A percentile compares a stretch with the other conserved stretches of the same genome.
Evolutionary conservation across 805 yeast species (phyloP).

Genomic region (Wickerhamiella lipophila): DNA sequence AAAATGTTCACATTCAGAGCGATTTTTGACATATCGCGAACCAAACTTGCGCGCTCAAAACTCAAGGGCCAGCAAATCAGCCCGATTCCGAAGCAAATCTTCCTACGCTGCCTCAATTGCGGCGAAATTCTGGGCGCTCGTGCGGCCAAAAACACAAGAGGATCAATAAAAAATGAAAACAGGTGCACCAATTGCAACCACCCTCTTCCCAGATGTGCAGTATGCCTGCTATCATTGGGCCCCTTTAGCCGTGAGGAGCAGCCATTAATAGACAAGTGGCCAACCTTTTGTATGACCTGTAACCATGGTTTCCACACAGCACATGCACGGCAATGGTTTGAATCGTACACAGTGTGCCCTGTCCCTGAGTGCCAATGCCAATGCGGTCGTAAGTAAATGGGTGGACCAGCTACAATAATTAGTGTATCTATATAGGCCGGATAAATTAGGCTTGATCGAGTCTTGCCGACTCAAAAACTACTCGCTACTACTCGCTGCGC

Average conservation of each 20-base stretch:
- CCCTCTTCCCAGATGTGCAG: constrained; percentile 80
- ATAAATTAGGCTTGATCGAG: too few species aligned
- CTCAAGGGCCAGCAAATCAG: constrained; percentile 37
- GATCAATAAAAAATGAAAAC: constrained; percentile 4
- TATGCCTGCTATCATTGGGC: constrained; percentile 73
- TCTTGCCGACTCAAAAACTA: too few species aligned
- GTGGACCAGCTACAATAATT: too few species aligned
- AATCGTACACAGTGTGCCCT: constrained; percentile 76
- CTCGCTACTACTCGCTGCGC: constrained; percentile 2
- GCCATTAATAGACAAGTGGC: constrained; percentile 46
- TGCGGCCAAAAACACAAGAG: neutral
- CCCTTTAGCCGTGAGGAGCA: constrained; percentile 20
- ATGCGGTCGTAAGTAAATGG: constrained; percentile 35
- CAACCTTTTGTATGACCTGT: constrained; percentile 80
- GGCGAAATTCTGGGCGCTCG: constrained; percentile 36
- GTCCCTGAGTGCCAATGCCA: constrained; percentile 85
- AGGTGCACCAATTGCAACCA: constrained; percentile 78
- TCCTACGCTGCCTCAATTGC: constrained; percentile 70
- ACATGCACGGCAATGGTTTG: constrained; percentile 94
- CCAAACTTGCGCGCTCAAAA: constrained; percentile 45
- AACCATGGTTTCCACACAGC: constrained; percentile 92
- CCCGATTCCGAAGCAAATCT: constrained; percentile 59
- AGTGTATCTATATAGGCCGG: too few species aligned
- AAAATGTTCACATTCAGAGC: constrained; percentile 65
- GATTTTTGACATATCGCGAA: constrained; percentile 67